Conservation (phyloP, 495 filamentous ascomycete genomes). For the Durotheca rogersii region DNA sequence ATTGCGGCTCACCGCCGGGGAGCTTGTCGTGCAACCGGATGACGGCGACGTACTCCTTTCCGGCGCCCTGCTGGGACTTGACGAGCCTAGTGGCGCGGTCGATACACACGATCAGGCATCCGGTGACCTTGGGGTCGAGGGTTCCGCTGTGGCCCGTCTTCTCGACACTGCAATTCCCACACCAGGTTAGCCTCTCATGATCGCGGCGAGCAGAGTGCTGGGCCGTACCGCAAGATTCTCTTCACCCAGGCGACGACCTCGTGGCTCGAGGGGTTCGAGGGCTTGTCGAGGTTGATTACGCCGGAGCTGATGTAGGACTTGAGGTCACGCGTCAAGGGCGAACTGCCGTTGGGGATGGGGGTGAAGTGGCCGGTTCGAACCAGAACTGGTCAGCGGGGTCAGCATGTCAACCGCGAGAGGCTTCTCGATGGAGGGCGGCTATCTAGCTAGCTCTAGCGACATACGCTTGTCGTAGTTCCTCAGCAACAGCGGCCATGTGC, state of each 20-base stretch:
- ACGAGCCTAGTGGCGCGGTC: constrained; percentile 95
- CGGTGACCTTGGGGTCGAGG: constrained; percentile 76
- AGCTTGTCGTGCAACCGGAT: constrained; percentile 91
- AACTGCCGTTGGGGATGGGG: constrained; percentile 84
- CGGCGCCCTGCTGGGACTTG: constrained; percentile 96
- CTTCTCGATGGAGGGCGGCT: too few relatives aligned
- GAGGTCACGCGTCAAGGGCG: constrained; percentile 85
- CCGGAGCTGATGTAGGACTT: constrained; percentile 94
- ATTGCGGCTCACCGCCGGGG: constrained; percentile 84
- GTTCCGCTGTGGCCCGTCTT: constrained; percentile 98
- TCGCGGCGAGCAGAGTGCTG: background rate
- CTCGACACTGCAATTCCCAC: constrained; percentile 62
- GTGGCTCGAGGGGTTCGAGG: constrained; percentile 94
- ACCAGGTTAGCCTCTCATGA: constrained; percentile 23
- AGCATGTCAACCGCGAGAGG: constrained; percentile 1
- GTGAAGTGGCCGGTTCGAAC: constrained; percentile 91
- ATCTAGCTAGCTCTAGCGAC: constrained; percentile 13
- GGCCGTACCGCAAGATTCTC: constrained; percentile 78
- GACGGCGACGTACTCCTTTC: constrained; percentile 64
- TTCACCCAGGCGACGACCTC: constrained; percentile 99
- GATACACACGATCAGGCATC: constrained; percentile 93
- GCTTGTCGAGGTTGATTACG: constrained; percentile 98
- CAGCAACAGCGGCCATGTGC: constrained; percentile 82
- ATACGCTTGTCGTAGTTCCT: constrained; percentile 79
- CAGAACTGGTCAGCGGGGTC: constrained; percentile 57